These are phyloP conservation scores for Pyrenula massariospora DNA, from an alignment of 495 filamentous ascomycete species.

Conservation along the genomic window DNA sequence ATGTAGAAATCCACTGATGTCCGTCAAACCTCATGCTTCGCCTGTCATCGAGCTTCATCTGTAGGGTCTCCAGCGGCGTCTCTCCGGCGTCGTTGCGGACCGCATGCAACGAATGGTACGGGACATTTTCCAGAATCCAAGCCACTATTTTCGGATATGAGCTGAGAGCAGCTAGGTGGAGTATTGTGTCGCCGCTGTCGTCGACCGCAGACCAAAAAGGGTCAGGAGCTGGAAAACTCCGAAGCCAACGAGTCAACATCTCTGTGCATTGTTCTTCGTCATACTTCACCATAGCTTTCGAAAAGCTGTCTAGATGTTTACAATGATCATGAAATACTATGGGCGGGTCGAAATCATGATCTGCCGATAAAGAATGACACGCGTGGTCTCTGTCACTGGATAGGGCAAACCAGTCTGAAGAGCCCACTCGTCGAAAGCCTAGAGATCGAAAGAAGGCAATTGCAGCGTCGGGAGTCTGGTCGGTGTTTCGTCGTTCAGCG, in stretches of 20 bases:
- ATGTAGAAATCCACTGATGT: conserved; percentile 2
- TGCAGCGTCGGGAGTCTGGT: not conserved
- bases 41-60: not conserved
- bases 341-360: conserved; percentile 2
- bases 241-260: not conserved
- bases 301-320: not conserved
- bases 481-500: not conserved
- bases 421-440: conserved; percentile 8
- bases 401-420: conserved; percentile 4
- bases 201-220: conserved; percentile 1
- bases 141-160: conserved; percentile 1
- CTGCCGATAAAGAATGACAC: not conserved
- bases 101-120: not conserved
- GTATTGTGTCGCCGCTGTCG: conserved; percentile 1
- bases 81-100: conserved; percentile 4
- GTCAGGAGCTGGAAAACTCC: not conserved
- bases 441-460: conserved; percentile 6
- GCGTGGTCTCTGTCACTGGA: conserved; percentile 4
- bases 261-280: not conserved
- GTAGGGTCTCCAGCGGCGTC: conserved; percentile 4
- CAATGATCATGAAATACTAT: not conserved
- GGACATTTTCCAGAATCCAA: conserved; percentile 1
- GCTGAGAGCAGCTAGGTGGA: conserved; percentile 2
- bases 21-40: not conserved
- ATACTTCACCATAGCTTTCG: not conserved